Evolutionary conservation across 352 stramenopile genomes (phyloP).

Genomic region (Pythium volutum): DNA sequence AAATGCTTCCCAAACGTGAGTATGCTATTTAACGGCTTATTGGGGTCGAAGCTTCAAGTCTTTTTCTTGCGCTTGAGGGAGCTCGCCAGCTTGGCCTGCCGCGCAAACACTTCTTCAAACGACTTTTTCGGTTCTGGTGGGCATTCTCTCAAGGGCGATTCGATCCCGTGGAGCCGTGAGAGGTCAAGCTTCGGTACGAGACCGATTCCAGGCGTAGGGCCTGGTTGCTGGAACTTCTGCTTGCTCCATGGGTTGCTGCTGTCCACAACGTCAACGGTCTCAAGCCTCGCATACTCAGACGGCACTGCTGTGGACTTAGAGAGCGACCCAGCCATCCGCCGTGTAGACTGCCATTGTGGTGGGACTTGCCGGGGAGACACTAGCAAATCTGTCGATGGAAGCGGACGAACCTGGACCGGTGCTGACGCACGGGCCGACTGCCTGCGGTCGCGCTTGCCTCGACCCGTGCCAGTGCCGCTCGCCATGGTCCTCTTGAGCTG

Average conservation of each 20-base stretch:
- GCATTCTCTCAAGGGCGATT: not conserved
- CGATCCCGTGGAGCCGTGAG: slow-evolving; percentile 8
- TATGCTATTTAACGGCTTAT: slow-evolving; percentile 13
- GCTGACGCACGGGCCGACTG: not conserved
- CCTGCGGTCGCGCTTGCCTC: slow-evolving; percentile 9
- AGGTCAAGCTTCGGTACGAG: slow-evolving; percentile 26
- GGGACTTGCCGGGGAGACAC: slow-evolving; percentile 10
- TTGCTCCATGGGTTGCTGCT: slow-evolving; percentile 22
- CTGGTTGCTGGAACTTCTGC: slow-evolving; percentile 3
- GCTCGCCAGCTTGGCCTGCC: slow-evolving; percentile 47
- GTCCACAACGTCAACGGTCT: not conserved
- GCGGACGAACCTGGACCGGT: slow-evolving; percentile 18
- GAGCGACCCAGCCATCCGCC: slow-evolving; percentile 31
- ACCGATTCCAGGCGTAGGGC: not conserved
- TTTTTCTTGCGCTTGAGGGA: slow-evolving; percentile 49
- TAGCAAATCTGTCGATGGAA: not conserved
- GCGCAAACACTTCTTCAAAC: slow-evolving; percentile 47
- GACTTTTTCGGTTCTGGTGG: slow-evolving; percentile 31
- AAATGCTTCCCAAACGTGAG: slow-evolving; percentile 1
- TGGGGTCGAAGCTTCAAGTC: not conserved
- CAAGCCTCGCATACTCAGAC: not conserved
- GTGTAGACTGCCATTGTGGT: slow-evolving; percentile 63
- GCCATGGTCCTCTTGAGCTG: slow-evolving; percentile 43
- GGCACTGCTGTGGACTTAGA: not conserved
- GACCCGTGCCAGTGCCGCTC: not conserved